phyloP scores from a whole-genome alignment of 208 protist species.

The Tetramitus jugosus region DNA sequence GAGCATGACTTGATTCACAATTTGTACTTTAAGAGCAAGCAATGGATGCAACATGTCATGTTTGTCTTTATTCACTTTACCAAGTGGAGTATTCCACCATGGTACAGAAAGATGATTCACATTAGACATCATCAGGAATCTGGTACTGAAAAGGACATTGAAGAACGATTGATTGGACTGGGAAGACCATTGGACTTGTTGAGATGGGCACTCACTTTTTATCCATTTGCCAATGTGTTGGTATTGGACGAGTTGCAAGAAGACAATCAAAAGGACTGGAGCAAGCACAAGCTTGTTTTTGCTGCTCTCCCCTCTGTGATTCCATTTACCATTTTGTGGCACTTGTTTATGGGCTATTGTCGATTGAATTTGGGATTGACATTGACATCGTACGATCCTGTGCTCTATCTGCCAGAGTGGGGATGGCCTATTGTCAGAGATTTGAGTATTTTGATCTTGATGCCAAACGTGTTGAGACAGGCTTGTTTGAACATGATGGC shows the following conservation, averaged over 20 bases:
- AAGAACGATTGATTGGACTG: neutral
- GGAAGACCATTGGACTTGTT: neutral
- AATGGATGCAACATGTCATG: slow-evolving; percentile 20
- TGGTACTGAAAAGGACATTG: neutral
- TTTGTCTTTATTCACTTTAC: neutral
- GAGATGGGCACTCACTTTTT: neutral
- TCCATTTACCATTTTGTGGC: neutral
- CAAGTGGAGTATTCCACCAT: neutral
- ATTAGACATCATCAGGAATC: slow-evolving; percentile 2
- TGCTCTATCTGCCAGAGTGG: neutral
- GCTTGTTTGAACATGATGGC: slow-evolving; percentile 8
- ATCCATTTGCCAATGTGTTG: neutral
- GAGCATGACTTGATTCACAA: slow-evolving; percentile 18
- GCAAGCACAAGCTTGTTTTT: neutral
- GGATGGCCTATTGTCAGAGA: slow-evolving; percentile 8
- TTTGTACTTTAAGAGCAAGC: slow-evolving; percentile 12
- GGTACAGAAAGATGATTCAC: slow-evolving; percentile 13
- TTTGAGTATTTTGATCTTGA: neutral
- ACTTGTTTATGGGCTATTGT: neutral
- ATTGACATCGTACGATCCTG: neutral
- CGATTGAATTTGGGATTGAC: neutral
- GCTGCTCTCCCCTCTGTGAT: neutral
- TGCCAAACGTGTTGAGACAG: slow-evolving; percentile 3
- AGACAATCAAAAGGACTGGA: neutral
- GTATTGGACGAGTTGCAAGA: neutral